These are phyloP conservation scores for Aspergillus sp. DNA, from an alignment of 2,329 filamentous ascomycete species.

Conservation along the genomic window DNA sequence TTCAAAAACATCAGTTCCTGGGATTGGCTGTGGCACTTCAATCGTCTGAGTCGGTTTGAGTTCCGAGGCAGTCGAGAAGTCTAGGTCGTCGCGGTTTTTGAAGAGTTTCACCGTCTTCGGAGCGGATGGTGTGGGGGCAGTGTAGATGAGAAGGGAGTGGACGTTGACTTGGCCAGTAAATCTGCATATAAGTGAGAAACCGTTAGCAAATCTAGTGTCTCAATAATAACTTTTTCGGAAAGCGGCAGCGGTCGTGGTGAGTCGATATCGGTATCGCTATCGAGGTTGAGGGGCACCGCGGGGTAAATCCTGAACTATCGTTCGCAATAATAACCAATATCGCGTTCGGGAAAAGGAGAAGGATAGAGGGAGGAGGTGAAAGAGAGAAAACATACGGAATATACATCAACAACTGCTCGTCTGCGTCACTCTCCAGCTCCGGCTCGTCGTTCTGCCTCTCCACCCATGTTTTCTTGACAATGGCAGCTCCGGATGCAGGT, in stretches of 20 bases:
- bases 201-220: neutral
- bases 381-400: slow-evolving; percentile 66
- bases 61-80: slow-evolving; percentile 75
- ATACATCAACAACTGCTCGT: slow-evolving; percentile 91
- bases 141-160: slow-evolving; percentile 82
- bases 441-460: slow-evolving; percentile 71
- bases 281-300: slow-evolving; percentile 21
- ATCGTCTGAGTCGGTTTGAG: slow-evolving; percentile 71
- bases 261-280: neutral
- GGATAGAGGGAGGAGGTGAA: too few species aligned
- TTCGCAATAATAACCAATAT: neutral
- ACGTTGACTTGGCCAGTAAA: slow-evolving; percentile 94
- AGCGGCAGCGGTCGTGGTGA: neutral
- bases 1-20: slow-evolving; percentile 69
- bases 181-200: slow-evolving; percentile 44
- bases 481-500: slow-evolving; percentile 66
- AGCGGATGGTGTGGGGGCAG: slow-evolving; percentile 67
- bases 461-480: slow-evolving; percentile 89
- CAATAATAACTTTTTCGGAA: too few species aligned
- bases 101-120: slow-evolving; percentile 84
- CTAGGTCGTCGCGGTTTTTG: slow-evolving; percentile 81
- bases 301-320: slow-evolving; percentile 13
- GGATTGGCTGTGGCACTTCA: slow-evolving; percentile 70
- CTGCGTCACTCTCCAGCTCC: slow-evolving; percentile 79
- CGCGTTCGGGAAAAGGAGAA: neutral